Base-by-base conservation (phyloP, 2,329 filamentous ascomycete species). In the Penicillium sp. region DNA sequence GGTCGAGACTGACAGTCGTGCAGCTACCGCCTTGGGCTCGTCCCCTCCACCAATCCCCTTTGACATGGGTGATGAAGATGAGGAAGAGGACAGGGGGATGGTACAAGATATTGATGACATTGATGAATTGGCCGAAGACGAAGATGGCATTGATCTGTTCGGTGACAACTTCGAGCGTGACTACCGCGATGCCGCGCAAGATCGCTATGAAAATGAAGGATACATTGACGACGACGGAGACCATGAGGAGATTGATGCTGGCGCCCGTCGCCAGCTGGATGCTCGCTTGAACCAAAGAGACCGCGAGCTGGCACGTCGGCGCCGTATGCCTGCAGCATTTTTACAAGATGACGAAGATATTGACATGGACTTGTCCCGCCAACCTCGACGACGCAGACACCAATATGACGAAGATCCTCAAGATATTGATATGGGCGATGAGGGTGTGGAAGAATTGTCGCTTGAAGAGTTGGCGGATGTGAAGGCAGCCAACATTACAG, bases 361-460 rank as follows among this genome's bases (percentile, higher is more conserved):
- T 46, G 85, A 94, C 53, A 81, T 92, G 57, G 92, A 97, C 69
- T 81, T 97, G 21, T 91, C 91, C 21, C 86, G 88, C 24, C 92
- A 96, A 72, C 91, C 90, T 21, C 87, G 92, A 50, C 86, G 93
- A 61, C 87, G 90, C 48, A 86, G 94, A 63, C 90, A 94, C 74
- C 85, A 89, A 64, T 99, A 97, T 68, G 94, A 99, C 61, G 95
- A 99, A 74, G 92, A 96, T 39, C 87, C 88, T 11, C 92, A 97
- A 61, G 92, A 96, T 62, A 81, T 87, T 65, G 88, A 92, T 57
- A 92, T 96, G 86, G 90, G 88, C 54, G 90, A 88, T 45, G 91
- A 97, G 68, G 92, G 96, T 60, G 93, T 97, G 89, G 90, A 95
- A 60, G 93, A 97, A 73, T 83, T 99, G 18, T 92, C 92, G 1